A percentile compares a stretch with the other conserved stretches of the same genome.
phyloP scores from a whole-genome alignment of 768 basidiomycete species.

The Lactarius evosmus region DNA sequence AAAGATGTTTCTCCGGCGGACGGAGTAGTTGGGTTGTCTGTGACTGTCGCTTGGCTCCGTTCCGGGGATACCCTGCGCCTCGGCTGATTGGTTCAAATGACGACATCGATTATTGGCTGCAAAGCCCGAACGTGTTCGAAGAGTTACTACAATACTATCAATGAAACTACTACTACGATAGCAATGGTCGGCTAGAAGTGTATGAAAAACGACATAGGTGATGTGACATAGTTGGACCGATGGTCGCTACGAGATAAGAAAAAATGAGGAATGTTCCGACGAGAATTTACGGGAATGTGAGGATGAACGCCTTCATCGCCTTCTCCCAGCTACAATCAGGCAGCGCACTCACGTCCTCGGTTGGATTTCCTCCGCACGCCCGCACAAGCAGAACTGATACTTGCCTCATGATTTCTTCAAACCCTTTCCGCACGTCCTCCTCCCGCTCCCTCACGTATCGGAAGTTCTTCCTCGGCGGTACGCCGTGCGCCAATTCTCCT shows the following conservation, averaged over 20 bases:
- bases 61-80: neutral
- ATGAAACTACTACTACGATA: neutral
- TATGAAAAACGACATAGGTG: neutral
- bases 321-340: conserved; percentile 58
- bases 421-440: conserved; percentile 27
- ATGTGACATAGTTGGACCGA: neutral
- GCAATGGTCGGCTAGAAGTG: conserved; percentile 8
- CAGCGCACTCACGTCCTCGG: conserved; percentile 38
- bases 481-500: neutral
- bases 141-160: no score
- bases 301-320: conserved; percentile 58
- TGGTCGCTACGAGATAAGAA: no score
- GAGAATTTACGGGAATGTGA: conserved; percentile 53
- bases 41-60: neutral
- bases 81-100: conserved; percentile 3
- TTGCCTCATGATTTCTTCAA: conserved; percentile 38
- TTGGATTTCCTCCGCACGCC: conserved; percentile 43
- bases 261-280: neutral
- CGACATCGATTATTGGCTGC: conserved; percentile 1
- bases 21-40: neutral
- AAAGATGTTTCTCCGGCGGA: neutral
- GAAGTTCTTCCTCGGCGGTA: conserved; percentile 6
- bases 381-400: conserved; percentile 36
- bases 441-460: conserved; percentile 28
- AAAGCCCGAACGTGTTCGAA: neutral